Evolutionary conservation across 2,329 filamentous ascomycete genomes (phyloP).

Genomic region (Scopulariopsis brevicaulis): DNA sequence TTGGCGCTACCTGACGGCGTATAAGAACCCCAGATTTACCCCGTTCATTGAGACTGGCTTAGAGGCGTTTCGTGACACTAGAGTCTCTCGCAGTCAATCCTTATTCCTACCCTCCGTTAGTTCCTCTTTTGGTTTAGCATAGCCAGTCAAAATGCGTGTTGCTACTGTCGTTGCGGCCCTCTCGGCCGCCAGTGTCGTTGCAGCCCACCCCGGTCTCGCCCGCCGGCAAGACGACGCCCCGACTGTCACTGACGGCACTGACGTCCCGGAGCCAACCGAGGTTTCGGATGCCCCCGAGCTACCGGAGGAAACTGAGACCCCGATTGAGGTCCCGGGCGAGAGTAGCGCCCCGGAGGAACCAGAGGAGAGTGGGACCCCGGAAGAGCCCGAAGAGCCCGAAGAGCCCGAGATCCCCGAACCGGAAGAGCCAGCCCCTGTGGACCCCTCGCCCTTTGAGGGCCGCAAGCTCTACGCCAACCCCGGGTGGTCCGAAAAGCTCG

Average conservation of each 20-base stretch:
- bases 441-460: conserved; percentile 31
- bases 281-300: not conserved
- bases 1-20: not conserved
- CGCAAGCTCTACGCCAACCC: conserved; percentile 34
- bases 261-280: not conserved
- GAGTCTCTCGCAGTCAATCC: not conserved
- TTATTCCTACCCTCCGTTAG: not conserved
- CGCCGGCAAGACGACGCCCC: conserved; percentile 2
- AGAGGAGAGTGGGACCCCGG: not conserved
- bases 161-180: conserved; percentile 8
- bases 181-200: conserved; percentile 7
- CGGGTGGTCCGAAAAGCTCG: conserved; percentile 27
- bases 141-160: conserved; percentile 7
- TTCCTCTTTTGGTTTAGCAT: not conserved
- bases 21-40: not conserved
- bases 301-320: not conserved
- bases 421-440: conserved; percentile 4
- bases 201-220: conserved; percentile 7
- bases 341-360: not conserved
- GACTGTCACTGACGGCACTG: not conserved
- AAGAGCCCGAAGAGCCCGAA: not conserved
- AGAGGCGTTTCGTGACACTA: not conserved
- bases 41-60: not conserved
- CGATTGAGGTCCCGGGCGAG: not conserved
- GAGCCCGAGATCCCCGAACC: not conserved